A percentile compares a stretch with the other conserved stretches of the same genome.
Conservation (phyloP, 2,329 filamentous ascomycete species). For the Amesomyces nigricolor region DNA sequence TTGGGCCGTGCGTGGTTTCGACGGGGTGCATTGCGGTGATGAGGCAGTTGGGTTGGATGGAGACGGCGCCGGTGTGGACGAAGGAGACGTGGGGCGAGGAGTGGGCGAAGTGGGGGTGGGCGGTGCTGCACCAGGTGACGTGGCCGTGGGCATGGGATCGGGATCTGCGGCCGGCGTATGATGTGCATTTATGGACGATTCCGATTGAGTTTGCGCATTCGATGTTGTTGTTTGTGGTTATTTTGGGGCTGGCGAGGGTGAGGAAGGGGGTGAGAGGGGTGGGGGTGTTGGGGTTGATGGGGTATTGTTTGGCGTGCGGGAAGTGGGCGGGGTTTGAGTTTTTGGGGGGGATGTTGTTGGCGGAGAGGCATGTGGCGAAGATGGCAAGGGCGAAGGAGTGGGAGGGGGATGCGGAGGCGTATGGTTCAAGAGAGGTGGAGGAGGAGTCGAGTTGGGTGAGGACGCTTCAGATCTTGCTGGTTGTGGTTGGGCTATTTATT, state of each 20-base stretch:
- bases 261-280: conserved; percentile 31
- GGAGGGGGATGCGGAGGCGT: conserved; percentile 20
- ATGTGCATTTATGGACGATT: conserved; percentile 45
- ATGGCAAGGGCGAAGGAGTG: conserved; percentile 21
- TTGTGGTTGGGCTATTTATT: conserved; percentile 33
- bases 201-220: conserved; percentile 44
- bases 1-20: conserved; percentile 40
- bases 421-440: conserved; percentile 3
- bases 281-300: conserved; percentile 30
- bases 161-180: conserved; percentile 35
- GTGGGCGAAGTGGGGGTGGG: conserved; percentile 29
- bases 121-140: conserved; percentile 31
- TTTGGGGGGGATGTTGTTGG: conserved; percentile 40
- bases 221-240: conserved; percentile 38
- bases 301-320: conserved; percentile 36
- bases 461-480: conserved; percentile 26
- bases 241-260: conserved; percentile 35
- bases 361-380: conserved; percentile 39
- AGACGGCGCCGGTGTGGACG: background rate
- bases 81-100: conserved; percentile 27
- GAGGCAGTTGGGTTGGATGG: conserved; percentile 29
- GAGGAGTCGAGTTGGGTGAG: conserved; percentile 13
- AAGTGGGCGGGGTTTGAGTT: conserved; percentile 44
- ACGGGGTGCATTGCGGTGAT: conserved; percentile 36
- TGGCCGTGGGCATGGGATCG: conserved; percentile 35